phyloP scores from a whole-genome alignment of 2,329 filamentous ascomycete genomes.

The Lachnum nothofagi region DNA sequence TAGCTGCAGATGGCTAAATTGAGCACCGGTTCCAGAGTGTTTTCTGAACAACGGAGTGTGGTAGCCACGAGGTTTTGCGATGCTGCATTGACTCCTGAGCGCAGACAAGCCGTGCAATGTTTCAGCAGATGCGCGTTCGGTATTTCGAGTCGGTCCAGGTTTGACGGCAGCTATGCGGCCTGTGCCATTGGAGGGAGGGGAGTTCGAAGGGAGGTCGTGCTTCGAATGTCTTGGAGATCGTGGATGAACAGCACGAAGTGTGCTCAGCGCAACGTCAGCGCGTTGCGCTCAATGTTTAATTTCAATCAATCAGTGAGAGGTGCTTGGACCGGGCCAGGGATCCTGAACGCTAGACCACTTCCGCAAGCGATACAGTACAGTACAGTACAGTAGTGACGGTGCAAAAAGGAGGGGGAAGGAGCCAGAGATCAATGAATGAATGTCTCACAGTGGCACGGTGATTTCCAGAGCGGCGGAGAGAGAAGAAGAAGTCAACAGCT shows the following conservation, averaged over 20 bases:
- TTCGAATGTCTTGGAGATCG: background rate
- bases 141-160: slow-evolving; percentile 15
- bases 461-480: no score
- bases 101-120: slow-evolving; percentile 17
- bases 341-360: background rate
- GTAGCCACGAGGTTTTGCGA: slow-evolving; percentile 16
- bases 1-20: slow-evolving; percentile 19
- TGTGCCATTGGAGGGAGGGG: slow-evolving; percentile 22
- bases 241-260: background rate
- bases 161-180: slow-evolving; percentile 20
- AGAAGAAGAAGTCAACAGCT: no score
- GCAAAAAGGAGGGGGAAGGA: no score
- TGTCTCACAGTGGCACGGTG: no score
- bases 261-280: no score
- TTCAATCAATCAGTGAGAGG: background rate
- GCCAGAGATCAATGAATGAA: no score
- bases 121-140: slow-evolving; percentile 19
- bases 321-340: background rate
- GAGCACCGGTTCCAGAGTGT: slow-evolving; percentile 13
- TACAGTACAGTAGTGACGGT: background rate
- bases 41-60: slow-evolving; percentile 7
- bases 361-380: slow-evolving; percentile 5
- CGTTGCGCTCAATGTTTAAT: no score
- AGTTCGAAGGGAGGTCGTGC: slow-evolving; percentile 15
- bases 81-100: slow-evolving; percentile 28